These are phyloP conservation scores for Kwoniella mangroviensis DNA, from an alignment of 768 basidiomycete genomes.

Conservation along the genomic window DNA sequence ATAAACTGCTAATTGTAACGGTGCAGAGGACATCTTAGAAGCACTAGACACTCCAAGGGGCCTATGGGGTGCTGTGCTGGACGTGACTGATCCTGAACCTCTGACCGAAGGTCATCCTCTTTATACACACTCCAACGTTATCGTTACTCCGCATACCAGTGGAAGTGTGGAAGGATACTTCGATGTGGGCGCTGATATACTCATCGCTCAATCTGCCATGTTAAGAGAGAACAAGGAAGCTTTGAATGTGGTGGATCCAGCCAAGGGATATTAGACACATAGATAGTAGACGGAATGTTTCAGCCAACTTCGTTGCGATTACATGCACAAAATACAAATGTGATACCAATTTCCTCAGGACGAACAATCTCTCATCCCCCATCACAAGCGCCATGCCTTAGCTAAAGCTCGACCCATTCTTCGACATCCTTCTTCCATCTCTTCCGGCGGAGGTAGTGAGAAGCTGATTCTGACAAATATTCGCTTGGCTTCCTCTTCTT, in stretches of 20 bases:
- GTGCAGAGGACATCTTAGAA: conserved; percentile 34
- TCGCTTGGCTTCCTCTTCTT: conserved; percentile 32
- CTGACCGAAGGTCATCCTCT: conserved; percentile 38
- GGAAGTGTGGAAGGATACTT: conserved; percentile 53
- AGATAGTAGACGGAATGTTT: no score
- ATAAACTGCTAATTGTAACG: not conserved
- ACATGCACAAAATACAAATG: not conserved
- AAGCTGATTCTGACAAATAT: conserved; percentile 29
- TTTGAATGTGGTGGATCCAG: conserved; percentile 45
- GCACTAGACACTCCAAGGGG: conserved; percentile 36
- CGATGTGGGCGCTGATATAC: conserved; percentile 48
- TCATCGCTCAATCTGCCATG: conserved; percentile 47
- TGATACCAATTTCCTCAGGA: not conserved
- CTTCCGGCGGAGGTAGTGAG: conserved; percentile 13
- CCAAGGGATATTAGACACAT: conserved; percentile 47
- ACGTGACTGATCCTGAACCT: conserved; percentile 57
- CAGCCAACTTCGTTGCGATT: no score
- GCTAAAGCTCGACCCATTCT: conserved; percentile 25
- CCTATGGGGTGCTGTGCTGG: conserved; percentile 47
- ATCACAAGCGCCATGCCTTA: conserved; percentile 12
- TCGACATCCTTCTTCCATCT: conserved; percentile 33
- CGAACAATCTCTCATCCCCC: not conserved
- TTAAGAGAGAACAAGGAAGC: conserved; percentile 28
- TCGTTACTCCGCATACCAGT: conserved; percentile 57
- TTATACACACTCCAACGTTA: conserved; percentile 30